Conservation (phyloP, 257 asterid genomes). For the Fraxinus americana region DNA sequence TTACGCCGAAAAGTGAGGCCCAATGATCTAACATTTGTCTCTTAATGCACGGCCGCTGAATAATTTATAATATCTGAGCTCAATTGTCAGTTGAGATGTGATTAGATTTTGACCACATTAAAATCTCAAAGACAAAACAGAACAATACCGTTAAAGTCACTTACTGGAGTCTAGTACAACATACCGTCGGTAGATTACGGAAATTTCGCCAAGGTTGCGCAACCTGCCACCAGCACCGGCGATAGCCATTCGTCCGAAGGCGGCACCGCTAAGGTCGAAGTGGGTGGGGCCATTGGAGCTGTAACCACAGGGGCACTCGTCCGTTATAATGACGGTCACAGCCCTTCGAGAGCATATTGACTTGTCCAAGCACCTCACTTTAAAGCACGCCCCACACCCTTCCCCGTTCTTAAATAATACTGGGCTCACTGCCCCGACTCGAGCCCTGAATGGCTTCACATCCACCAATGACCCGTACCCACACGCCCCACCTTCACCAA, state of each 20-base stretch:
- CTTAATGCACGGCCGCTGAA: slow-evolving; percentile 23
- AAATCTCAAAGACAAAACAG: slow-evolving; percentile 48
- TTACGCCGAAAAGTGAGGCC: no score
- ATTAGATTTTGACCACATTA: slow-evolving; percentile 40
- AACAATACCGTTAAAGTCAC: slow-evolving; percentile 48
- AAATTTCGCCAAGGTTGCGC: slow-evolving; percentile 82
- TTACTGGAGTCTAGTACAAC: not conserved
- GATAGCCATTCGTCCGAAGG: slow-evolving; percentile 87
- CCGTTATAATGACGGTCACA: slow-evolving; percentile 87
- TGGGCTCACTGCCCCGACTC: slow-evolving; percentile 99
- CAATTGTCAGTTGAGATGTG: slow-evolving; percentile 20
- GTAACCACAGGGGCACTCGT: slow-evolving; percentile 91
- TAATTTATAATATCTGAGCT: slow-evolving; percentile 11
- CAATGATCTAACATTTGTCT: slow-evolving; percentile 22
- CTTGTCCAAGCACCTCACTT: slow-evolving; percentile 77
- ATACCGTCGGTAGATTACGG: slow-evolving; percentile 82
- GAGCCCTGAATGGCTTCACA: slow-evolving; percentile 86
- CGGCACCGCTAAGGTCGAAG: slow-evolving; percentile 97
- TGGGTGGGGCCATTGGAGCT: slow-evolving; percentile 67
- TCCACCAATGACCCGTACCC: slow-evolving; percentile 94
- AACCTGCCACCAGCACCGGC: slow-evolving; percentile 68
- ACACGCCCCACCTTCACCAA: slow-evolving; percentile 75
- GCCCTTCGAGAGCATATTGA: slow-evolving; percentile 91
- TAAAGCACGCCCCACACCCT: slow-evolving; percentile 97
- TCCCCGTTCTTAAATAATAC: slow-evolving; percentile 81